Conservation (phyloP, 305 asterid species). For the Andrographis paniculata region DNA sequence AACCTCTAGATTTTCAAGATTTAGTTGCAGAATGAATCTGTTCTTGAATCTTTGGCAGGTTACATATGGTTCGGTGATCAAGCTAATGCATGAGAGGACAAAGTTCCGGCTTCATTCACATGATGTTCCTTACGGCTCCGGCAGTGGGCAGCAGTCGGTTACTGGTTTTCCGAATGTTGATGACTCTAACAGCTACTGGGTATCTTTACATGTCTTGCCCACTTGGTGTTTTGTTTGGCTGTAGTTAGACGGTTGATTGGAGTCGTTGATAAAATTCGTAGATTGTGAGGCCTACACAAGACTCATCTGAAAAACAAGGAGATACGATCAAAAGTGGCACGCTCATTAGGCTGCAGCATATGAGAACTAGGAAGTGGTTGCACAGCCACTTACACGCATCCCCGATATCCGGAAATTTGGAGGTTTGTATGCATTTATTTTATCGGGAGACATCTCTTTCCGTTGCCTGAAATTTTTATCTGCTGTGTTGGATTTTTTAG, state of each 20-base stretch:
- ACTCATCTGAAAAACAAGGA: slow-evolving; percentile 74
- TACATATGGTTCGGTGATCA: slow-evolving; percentile 73
- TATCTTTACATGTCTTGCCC: slow-evolving; percentile 23
- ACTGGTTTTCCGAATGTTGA: slow-evolving; percentile 88
- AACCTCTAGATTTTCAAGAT: too few species aligned
- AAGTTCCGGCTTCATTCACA: slow-evolving; percentile 88
- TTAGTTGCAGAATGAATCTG: background rate
- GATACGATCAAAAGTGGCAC: slow-evolving; percentile 67
- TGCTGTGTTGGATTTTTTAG: background rate
- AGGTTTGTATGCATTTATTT: slow-evolving; percentile 48
- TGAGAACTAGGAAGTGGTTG: slow-evolving; percentile 88
- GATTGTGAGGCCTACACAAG: slow-evolving; percentile 62
- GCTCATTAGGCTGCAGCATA: slow-evolving; percentile 69
- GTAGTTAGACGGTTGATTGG: slow-evolving; percentile 9
- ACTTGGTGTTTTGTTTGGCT: background rate
- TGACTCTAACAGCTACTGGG: slow-evolving; percentile 98
- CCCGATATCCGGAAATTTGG: slow-evolving; percentile 89
- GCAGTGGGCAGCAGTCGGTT: slow-evolving; percentile 97
- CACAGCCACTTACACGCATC: slow-evolving; percentile 99
- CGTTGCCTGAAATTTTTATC: slow-evolving; percentile 2
- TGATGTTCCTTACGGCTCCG: slow-evolving; percentile 98
- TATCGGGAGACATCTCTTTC: slow-evolving; percentile 4
- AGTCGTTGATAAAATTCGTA: slow-evolving; percentile 21
- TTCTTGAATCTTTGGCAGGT: slow-evolving; percentile 21
- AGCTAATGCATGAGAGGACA: slow-evolving; percentile 91